Percentiles rank a stretch among this genome's conserved stretches.
phyloP scores from a whole-genome alignment of 768 basidiomycete genomes.

The Podaxis sp. region DNA sequence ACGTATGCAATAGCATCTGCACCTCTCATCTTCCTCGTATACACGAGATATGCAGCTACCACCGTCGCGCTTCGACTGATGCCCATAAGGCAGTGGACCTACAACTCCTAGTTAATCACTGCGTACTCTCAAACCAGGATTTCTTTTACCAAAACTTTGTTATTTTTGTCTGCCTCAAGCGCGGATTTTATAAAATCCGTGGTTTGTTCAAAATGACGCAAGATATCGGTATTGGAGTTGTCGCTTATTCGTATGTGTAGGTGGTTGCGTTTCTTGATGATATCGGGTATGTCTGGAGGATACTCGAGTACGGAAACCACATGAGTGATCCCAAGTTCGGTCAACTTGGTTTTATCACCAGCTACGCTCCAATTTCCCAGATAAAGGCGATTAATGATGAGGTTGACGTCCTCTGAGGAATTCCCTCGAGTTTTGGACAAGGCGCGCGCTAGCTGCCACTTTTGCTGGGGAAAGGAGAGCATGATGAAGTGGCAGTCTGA shows the following conservation, averaged over 20 bases:
- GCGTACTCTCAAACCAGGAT: neutral
- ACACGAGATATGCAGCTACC: constrained; percentile 70
- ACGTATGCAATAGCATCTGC: constrained; percentile 55
- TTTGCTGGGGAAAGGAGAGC: constrained; percentile 34
- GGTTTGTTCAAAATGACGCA: constrained; percentile 33
- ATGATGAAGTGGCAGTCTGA: constrained; percentile 19
- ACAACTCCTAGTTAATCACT: neutral
- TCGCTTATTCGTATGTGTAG: constrained; percentile 50
- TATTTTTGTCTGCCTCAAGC: constrained; percentile 31
- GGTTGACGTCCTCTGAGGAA: constrained; percentile 30
- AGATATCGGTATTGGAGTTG: constrained; percentile 28
- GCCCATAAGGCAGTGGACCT: constrained; percentile 81
- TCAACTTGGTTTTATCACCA: constrained; percentile 44
- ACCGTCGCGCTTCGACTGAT: constrained; percentile 76
- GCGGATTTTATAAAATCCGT: constrained; percentile 36
- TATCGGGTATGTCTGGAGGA: constrained; percentile 42
- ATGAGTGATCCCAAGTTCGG: constrained; percentile 68
- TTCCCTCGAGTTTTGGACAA: constrained; percentile 7
- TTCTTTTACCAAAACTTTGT: constrained; percentile 39
- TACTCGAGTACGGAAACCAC: constrained; percentile 64
- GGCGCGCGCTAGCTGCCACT: constrained; percentile 27
- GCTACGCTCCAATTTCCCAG: constrained; percentile 65
- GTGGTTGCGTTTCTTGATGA: constrained; percentile 38
- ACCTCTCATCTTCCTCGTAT: constrained; percentile 51
- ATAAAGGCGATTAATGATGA: constrained; percentile 51